Evolutionary conservation across 768 basidiomycete genomes (phyloP).

Genomic region (Tricholoma terreum): DNA sequence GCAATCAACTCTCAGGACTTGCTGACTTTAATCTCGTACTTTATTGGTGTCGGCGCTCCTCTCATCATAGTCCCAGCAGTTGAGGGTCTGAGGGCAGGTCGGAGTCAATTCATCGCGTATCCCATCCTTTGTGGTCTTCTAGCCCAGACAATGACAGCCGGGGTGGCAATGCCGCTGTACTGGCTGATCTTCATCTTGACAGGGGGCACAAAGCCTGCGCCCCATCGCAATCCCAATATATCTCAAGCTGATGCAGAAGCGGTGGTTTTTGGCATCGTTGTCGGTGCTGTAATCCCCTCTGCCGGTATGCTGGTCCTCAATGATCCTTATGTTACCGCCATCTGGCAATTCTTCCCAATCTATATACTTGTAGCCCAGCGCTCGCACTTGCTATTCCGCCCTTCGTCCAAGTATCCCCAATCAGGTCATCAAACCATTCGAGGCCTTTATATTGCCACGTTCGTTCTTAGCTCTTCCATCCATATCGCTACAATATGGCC

Average conservation of each 20-base stretch:
- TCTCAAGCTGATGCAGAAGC: constrained; percentile 50
- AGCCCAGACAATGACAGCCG: constrained; percentile 41
- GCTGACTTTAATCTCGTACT: constrained; percentile 35
- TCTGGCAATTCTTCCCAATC: constrained; percentile 56
- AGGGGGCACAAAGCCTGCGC: constrained; percentile 26
- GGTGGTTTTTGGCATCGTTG: constrained; percentile 44
- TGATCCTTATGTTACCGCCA: constrained; percentile 43
- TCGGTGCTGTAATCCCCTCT: constrained; percentile 47
- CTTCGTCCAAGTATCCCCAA: constrained; percentile 25
- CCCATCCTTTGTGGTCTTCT: constrained; percentile 41
- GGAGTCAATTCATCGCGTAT: constrained; percentile 33
- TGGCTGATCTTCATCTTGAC: constrained; percentile 44
- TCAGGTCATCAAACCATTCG: constrained; percentile 38
- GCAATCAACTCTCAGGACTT: constrained; percentile 30
- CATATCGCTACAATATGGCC: constrained; percentile 42
- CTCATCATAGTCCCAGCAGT: constrained; percentile 41
- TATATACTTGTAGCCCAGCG: constrained; percentile 39
- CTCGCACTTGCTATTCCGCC: constrained; percentile 39
- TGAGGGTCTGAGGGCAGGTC: constrained; percentile 41
- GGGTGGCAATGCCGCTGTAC: constrained; percentile 44
- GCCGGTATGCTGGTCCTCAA: constrained; percentile 39
- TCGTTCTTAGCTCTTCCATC: constrained; percentile 40
- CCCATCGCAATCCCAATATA: constrained; percentile 21
- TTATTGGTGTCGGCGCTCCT: constrained; percentile 30
- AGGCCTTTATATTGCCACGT: constrained; percentile 35